Evolutionary conservation across 2,329 filamentous ascomycete species (phyloP).

Genomic region (Trichoderma hamatum): DNA sequence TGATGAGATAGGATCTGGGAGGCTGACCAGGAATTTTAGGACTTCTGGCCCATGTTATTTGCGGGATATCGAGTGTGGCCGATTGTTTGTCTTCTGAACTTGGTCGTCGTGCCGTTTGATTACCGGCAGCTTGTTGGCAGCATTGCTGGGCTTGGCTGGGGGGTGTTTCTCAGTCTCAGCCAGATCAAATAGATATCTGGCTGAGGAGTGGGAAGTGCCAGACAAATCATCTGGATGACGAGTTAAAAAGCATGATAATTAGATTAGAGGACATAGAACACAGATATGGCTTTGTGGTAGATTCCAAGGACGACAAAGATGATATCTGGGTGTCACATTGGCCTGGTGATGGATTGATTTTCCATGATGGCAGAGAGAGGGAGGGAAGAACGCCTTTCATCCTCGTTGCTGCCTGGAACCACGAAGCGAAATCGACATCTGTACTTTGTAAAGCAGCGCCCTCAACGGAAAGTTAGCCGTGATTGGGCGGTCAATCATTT

Average conservation of each 20-base stretch:
- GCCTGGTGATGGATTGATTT: neutral
- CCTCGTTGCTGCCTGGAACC: neutral
- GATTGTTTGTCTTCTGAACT: constrained; percentile 17
- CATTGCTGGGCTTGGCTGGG: constrained; percentile 21
- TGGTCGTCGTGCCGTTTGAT: constrained; percentile 22
- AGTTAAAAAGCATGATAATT: neutral
- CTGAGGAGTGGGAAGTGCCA: neutral
- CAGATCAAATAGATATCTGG: constrained; percentile 7
- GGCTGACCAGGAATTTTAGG: neutral
- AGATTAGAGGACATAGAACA: neutral
- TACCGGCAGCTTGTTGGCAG: constrained; percentile 22
- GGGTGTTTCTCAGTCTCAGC: constrained; percentile 24
- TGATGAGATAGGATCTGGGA: neutral
- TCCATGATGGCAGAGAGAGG: neutral
- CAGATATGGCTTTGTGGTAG: neutral
- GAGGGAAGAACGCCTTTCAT: neutral
- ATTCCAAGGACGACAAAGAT: neutral
- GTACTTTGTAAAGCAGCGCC: neutral
- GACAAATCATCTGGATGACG: neutral
- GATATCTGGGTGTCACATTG: neutral
- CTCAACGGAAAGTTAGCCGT: neutral
- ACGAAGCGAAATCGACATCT: neutral
- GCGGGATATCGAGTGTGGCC: constrained; percentile 23
- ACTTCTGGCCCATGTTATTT: constrained; percentile 26
- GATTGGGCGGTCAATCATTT: neutral